Conservation (phyloP, 1,284 basidiomycete species). For the Ceratobasidium theobromae region DNA sequence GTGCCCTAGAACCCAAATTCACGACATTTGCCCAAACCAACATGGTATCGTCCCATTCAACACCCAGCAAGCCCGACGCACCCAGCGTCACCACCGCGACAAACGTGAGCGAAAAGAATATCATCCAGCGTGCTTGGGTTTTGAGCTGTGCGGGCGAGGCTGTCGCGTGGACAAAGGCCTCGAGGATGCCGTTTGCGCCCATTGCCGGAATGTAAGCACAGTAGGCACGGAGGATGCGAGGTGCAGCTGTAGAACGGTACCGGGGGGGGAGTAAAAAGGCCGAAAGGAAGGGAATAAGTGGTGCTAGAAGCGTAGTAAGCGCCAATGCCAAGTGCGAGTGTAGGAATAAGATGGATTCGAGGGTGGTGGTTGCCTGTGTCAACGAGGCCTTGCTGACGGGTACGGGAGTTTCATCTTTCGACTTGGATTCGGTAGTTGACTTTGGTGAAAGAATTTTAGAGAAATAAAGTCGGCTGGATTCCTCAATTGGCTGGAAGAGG, state of each 20-base stretch:
- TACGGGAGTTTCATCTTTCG: background rate
- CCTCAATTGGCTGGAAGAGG: conserved; percentile 90
- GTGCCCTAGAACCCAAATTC: conserved; percentile 61
- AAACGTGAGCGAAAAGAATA: conserved; percentile 63
- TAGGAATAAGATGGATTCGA: conserved; percentile 61
- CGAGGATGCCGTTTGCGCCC: conserved; percentile 84
- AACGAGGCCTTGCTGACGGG: conserved; percentile 10
- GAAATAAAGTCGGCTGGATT: conserved; percentile 84
- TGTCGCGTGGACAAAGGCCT: conserved; percentile 83
- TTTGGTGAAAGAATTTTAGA: conserved; percentile 63
- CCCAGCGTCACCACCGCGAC: conserved; percentile 49
- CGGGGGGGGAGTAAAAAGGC: conserved; percentile 69
- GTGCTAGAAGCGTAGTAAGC: conserved; percentile 69
- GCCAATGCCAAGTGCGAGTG: conserved; percentile 71
- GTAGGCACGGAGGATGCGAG: conserved; percentile 73
- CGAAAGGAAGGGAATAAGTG: conserved; percentile 69
- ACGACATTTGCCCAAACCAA: conserved; percentile 74
- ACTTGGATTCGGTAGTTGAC: conserved; percentile 3
- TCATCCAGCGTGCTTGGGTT: conserved; percentile 70
- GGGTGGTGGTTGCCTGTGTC: conserved; percentile 38
- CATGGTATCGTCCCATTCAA: conserved; percentile 63
- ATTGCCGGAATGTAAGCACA: conserved; percentile 80
- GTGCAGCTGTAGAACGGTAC: conserved; percentile 70
- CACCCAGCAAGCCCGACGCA: conserved; percentile 49
- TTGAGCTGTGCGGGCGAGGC: conserved; percentile 65